Base-by-base conservation (phyloP, 441 rosid genomes). In the Pelargonium cotyledonis region DNA sequence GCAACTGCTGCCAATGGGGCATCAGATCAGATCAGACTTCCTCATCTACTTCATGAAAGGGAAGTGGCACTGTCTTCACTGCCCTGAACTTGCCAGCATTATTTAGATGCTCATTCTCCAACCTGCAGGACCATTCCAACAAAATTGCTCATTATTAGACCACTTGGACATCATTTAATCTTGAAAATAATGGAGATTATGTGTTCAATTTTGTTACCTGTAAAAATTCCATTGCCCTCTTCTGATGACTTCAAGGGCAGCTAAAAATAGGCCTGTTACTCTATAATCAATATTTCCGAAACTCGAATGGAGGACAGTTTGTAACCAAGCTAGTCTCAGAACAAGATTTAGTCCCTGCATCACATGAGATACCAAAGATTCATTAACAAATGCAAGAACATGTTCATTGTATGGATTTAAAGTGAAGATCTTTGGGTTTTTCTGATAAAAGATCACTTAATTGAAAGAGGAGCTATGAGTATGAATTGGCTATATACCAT, bases 81-180 rank as follows among this genome's bases (percentile, higher is more conserved):
- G 98, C 99, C 77, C 98, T 82, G 72, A 89, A 95, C 70, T 95
- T 92, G 16, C 98, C 98, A 63, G 97, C 96, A 84, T 92, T 92
- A 74, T 89, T 92, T 51, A 95, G 95, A 92, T 95, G 99, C 92
- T 92, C 99, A 86, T 95, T 95, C 96, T 95, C 97, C 90, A 95
- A 85, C 84, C 99, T 92, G 96, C 65, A 21, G 23, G 23, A 78
- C 75, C 77, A 40, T 40, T 40, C 43, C 23, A 21, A n/a, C 49
- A 21, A 62, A 38, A 29, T 61, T 51, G 67, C 14, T 23, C 23
- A 61, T 43, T 51, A 15, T 21, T 8, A 58, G 26, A 65, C 23
- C 53, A 44, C 26, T 15, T 70, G 67, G 18, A 65, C 23, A 21
- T 21, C 23, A 0, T 21, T 21, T 21, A 21, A 21, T 21, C 23